These are phyloP conservation scores for Streptanthus diversifolius DNA, from an alignment of 345 rosid genomes.

Conservation along the genomic window DNA sequence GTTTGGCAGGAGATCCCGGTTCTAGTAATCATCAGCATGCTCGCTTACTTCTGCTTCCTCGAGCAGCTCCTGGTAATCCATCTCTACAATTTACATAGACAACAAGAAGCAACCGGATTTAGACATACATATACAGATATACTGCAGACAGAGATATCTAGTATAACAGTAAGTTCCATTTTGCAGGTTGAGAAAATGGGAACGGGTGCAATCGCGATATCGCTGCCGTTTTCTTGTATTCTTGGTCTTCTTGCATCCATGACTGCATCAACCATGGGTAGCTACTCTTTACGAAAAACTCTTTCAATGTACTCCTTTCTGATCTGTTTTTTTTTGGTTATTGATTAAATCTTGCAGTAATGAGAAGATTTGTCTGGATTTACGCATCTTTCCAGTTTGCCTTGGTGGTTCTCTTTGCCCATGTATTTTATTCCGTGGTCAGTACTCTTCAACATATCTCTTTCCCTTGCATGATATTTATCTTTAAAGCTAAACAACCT, in stretches of 20 bases:
- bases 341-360: conserved; percentile 42
- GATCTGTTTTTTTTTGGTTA: conserved; percentile 2
- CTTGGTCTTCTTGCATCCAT: conserved; percentile 80
- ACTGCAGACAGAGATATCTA: background rate
- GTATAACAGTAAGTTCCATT: conserved; percentile 4
- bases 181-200: conserved; percentile 77
- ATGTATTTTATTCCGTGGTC: conserved; percentile 78
- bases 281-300: background rate
- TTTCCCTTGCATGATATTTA: background rate
- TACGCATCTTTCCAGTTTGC: conserved; percentile 81
- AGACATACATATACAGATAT: background rate
- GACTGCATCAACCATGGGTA: conserved; percentile 95
- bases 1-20: conserved; percentile 91
- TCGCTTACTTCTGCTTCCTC: conserved; percentile 86
- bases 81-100: background rate
- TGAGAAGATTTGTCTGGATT: conserved; percentile 82
- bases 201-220: conserved; percentile 75
- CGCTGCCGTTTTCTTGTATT: conserved; percentile 88
- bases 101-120: background rate
- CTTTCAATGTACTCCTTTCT: background rate
- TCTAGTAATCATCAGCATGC: conserved; percentile 84
- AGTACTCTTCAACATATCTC: conserved; percentile 24
- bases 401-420: conserved; percentile 79
- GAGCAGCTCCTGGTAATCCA: conserved; percentile 81
- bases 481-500: background rate